These are phyloP conservation scores for Marchantia paleacea DNA, from an alignment of 225 moss, liverwort and hornwort genomes.

Conservation along the genomic window DNA sequence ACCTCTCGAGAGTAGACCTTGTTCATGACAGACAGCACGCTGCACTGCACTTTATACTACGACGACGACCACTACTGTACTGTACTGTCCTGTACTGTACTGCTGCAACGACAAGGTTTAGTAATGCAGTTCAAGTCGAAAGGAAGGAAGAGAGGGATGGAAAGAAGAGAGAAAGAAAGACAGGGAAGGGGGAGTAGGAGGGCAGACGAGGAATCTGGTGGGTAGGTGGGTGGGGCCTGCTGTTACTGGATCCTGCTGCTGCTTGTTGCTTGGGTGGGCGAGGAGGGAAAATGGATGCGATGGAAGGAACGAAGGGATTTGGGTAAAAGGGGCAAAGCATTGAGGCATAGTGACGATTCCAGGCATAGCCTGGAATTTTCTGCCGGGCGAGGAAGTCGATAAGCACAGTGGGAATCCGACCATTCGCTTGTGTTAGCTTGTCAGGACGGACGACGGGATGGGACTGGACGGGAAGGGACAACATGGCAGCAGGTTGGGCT, in stretches of 20 bases:
- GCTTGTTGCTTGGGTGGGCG: constrained; percentile 31
- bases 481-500: neutral
- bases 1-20: too few relatives aligned
- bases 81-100: too few relatives aligned
- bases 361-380: constrained; percentile 1
- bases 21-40: too few relatives aligned
- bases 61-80: too few relatives aligned
- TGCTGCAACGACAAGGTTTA: too few relatives aligned
- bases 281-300: constrained; percentile 28
- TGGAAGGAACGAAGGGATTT: constrained; percentile 33
- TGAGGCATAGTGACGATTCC: neutral
- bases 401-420: neutral
- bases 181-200: too few relatives aligned
- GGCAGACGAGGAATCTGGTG: constrained; percentile 32
- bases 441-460: neutral
- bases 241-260: too few relatives aligned
- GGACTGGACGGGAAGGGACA: neutral
- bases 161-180: too few relatives aligned
- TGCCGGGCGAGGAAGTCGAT: neutral
- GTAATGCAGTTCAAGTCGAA: too few relatives aligned
- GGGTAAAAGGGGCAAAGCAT: neutral
- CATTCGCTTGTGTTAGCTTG: neutral
- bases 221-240: constrained; percentile 36
- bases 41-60: too few relatives aligned
- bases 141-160: neutral